These are phyloP conservation scores for Euptelea pleiosperma DNA, from an alignment of 164 flowering plant genomes.

Conservation along the genomic window DNA sequence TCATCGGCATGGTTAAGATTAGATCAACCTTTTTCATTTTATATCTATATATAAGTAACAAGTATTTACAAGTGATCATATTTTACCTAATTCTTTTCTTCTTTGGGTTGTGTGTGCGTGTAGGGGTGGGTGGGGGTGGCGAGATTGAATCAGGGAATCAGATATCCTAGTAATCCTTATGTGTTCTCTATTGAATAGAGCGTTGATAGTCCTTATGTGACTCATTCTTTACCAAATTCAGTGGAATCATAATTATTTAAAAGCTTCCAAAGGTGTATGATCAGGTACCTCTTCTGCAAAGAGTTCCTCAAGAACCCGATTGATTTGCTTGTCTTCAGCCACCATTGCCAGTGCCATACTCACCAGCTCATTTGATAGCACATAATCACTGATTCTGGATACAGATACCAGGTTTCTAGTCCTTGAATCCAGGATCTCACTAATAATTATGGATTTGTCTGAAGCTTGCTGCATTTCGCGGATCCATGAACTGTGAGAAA, in stretches of 20 bases:
- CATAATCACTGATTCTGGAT: constrained; percentile 91
- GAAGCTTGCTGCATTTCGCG: constrained; percentile 97
- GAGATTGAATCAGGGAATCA: too few species aligned
- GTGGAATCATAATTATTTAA: background rate
- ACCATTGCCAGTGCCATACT: constrained; percentile 98
- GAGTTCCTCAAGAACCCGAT: constrained; percentile 91
- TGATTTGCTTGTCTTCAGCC: constrained; percentile 93
- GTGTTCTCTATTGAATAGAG: too few species aligned
- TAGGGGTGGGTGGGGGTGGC: too few species aligned
- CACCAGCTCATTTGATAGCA: constrained; percentile 87
- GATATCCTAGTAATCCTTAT: too few species aligned
- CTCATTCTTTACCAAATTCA: background rate
- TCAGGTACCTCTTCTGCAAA: constrained; percentile 81
- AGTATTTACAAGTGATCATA: too few species aligned
- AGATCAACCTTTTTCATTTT: too few species aligned
- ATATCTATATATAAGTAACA: too few species aligned
- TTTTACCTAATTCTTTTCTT: too few species aligned
- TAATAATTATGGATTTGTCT: constrained; percentile 78
- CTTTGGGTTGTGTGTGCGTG: too few species aligned
- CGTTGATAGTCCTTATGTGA: too few species aligned
- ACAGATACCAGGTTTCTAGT: constrained; percentile 90
- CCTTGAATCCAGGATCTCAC: constrained; percentile 91
- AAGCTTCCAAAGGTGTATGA: background rate
- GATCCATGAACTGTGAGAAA: constrained; percentile 87
- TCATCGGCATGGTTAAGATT: too few species aligned